phyloP scores from a whole-genome alignment of 225 moss, liverwort and hornwort species.

The Bryoerythrophyllum caledonicum region DNA sequence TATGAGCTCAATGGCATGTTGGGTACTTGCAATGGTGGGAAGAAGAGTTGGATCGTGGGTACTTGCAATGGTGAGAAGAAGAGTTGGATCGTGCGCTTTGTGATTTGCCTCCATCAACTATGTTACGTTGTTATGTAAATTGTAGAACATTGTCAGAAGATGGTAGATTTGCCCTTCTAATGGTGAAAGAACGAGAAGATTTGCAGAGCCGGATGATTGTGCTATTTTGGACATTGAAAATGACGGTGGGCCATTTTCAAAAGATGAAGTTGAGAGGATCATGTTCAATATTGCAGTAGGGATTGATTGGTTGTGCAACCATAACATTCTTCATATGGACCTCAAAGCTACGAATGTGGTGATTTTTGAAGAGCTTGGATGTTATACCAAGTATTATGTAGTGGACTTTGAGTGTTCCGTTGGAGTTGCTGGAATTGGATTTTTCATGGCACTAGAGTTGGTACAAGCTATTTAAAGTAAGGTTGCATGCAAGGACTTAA shows the following conservation, averaged over 20 bases:
- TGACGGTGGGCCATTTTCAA: background rate
- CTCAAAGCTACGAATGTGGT: background rate
- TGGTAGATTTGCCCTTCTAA: background rate
- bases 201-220: background rate
- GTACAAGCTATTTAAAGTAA: background rate
- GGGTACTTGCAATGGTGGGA: background rate
- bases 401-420: background rate
- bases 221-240: background rate
- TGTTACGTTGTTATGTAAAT: rapidly evolving
- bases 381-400: background rate
- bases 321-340: background rate
- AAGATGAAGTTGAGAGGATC: background rate
- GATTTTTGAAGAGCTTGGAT: background rate
- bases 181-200: background rate
- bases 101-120: background rate
- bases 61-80: background rate
- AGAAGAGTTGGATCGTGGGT: background rate
- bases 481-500: no score
- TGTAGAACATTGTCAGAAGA: background rate
- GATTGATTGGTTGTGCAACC: background rate
- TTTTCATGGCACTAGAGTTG: background rate
- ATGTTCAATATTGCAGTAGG: background rate
- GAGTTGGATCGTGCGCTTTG: rapidly evolving
- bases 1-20: background rate
- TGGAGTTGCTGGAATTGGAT: background rate